These are phyloP conservation scores for Pneumocystis oryctolagi DNA, from an alignment of 1,139 yeast genomes.

Conservation along the genomic window DNA sequence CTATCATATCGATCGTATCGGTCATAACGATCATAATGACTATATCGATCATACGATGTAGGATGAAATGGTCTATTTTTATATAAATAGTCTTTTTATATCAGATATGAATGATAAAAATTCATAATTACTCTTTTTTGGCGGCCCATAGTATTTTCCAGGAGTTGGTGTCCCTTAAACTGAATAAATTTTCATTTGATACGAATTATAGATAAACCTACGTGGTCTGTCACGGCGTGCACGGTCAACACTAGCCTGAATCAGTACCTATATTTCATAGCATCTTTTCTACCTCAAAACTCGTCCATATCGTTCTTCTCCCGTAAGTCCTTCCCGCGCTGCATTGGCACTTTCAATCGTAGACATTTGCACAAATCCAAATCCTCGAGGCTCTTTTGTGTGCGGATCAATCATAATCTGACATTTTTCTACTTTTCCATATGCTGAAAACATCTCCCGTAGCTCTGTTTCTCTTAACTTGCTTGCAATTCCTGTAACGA, in stretches of 20 bases:
- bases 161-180: slow-evolving; percentile 26
- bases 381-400: slow-evolving; percentile 27
- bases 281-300: slow-evolving; percentile 16
- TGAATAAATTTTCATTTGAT: neutral
- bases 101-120: neutral
- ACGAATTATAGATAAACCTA: neutral
- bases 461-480: slow-evolving; percentile 24
- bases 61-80: neutral
- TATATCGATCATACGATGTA: slow-evolving; percentile 5
- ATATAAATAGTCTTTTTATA: neutral
- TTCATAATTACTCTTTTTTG: slow-evolving; percentile 17
- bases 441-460: slow-evolving; percentile 23
- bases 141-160: slow-evolving; percentile 30
- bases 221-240: slow-evolving; percentile 28
- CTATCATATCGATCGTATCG: slow-evolving; percentile 7
- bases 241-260: slow-evolving; percentile 19
- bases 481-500: slow-evolving; percentile 26
- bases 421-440: slow-evolving; percentile 25
- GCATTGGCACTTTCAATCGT: slow-evolving; percentile 24
- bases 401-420: slow-evolving; percentile 29
- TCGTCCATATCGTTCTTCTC: slow-evolving; percentile 23
- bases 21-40: slow-evolving; percentile 13
- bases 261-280: neutral
- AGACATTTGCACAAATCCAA: slow-evolving; percentile 27
- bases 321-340: slow-evolving; percentile 24